Percentiles rank a stretch among this genome's conserved stretches.
Evolutionary conservation across 306 rosid species (phyloP).

Genomic region (Abrus pulchellus): DNA sequence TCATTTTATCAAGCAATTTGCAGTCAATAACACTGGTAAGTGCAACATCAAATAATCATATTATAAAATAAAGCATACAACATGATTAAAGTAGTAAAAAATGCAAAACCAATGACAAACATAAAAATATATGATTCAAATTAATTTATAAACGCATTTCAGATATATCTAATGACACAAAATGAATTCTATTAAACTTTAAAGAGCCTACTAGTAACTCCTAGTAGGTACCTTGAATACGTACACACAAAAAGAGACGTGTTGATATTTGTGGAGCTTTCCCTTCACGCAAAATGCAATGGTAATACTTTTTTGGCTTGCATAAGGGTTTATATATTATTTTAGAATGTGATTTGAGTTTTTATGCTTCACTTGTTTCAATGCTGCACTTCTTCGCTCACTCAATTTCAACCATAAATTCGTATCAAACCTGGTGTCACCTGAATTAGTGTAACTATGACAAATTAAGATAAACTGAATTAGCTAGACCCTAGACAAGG

Average conservation of each 20-base stretch:
- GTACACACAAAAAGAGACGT: conserved; percentile 3
- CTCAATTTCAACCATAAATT: too few relatives aligned
- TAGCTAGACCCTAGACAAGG: too few relatives aligned
- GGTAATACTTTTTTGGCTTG: neutral
- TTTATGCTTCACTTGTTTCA: neutral
- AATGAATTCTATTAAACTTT: too few relatives aligned
- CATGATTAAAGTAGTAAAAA: neutral
- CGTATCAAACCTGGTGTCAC: too few relatives aligned
- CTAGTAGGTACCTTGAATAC: neutral
- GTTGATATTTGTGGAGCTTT: neutral
- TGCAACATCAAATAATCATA: neutral
- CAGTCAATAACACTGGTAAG: neutral
- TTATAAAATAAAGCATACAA: neutral
- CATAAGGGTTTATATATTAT: neutral
- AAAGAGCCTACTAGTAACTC: neutral
- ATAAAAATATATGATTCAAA: too few relatives aligned
- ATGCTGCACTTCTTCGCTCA: neutral
- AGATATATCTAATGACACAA: too few relatives aligned
- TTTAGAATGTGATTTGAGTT: neutral
- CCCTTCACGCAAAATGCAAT: conserved; percentile 28
- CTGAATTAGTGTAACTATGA: too few relatives aligned
- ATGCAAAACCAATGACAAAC: neutral
- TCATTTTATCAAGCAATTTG: conserved; percentile 41
- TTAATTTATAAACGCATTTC: too few relatives aligned
- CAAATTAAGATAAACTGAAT: too few relatives aligned